phyloP scores from a whole-genome alignment of 108 stramenopile species.

The Nitzschia sp. region DNA sequence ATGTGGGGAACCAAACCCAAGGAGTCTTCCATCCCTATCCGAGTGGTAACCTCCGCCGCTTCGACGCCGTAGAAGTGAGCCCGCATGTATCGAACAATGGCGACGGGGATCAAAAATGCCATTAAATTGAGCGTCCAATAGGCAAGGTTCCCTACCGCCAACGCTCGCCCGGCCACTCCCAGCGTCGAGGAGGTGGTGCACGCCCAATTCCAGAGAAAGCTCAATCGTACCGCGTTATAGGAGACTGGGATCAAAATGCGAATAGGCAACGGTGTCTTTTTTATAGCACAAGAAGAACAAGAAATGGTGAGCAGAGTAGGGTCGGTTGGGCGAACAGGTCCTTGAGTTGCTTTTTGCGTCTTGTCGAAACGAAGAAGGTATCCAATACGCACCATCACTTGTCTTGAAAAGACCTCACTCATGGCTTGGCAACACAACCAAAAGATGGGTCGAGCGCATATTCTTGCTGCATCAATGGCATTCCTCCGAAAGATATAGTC shows the following conservation, averaged over 20 bases:
- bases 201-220: constrained; percentile 60
- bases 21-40: constrained; percentile 62
- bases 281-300: neutral
- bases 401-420: constrained; percentile 45
- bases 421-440: constrained; percentile 66
- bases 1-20: constrained; percentile 44
- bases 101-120: constrained; percentile 77
- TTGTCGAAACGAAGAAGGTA: neutral
- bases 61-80: constrained; percentile 79
- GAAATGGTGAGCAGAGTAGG: neutral
- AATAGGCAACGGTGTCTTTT: constrained; percentile 59
- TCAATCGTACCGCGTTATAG: constrained; percentile 61
- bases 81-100: constrained; percentile 59
- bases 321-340: neutral
- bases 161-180: constrained; percentile 27
- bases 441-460: constrained; percentile 51
- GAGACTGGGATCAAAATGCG: constrained; percentile 67
- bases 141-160: constrained; percentile 55
- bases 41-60: constrained; percentile 63
- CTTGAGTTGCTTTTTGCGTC: neutral
- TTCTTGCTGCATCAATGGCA: constrained; percentile 18
- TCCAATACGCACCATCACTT: constrained; percentile 14
- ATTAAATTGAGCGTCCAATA: constrained; percentile 72
- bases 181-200: constrained; percentile 18
- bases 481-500: neutral